These are phyloP conservation scores for Tetrapyrgos nigripes DNA, from an alignment of 1,284 basidiomycete species.

Conservation along the genomic window DNA sequence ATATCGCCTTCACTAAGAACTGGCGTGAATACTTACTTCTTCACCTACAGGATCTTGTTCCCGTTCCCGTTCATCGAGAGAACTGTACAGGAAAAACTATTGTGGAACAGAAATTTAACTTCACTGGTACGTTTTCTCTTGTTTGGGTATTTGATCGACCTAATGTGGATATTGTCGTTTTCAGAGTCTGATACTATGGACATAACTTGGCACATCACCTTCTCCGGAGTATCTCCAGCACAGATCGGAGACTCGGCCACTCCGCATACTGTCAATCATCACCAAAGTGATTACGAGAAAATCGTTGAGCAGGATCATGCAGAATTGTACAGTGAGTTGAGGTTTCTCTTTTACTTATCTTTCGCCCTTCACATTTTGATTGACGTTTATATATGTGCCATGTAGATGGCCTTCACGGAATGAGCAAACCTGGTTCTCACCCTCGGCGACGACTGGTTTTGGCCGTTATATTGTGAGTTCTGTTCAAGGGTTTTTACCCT, in stretches of 20 bases:
- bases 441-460: not conserved
- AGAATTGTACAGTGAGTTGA: constrained; percentile 26
- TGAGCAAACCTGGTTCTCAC: not conserved
- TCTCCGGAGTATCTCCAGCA: constrained; percentile 25
- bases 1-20: not conserved
- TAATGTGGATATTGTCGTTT: not conserved
- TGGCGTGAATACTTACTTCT: not conserved
- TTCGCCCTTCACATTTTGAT: too few species aligned
- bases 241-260: constrained; percentile 13
- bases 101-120: not conserved
- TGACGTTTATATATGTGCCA: too few species aligned
- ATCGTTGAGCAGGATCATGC: constrained; percentile 21
- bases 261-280: constrained; percentile 18
- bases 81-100: constrained; percentile 15
- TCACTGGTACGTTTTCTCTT: not conserved
- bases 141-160: not conserved
- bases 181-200: constrained; percentile 27
- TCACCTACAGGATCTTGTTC: constrained; percentile 32
- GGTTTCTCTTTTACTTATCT: not conserved
- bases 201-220: constrained; percentile 36
- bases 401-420: not conserved
- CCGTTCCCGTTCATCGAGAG: constrained; percentile 35
- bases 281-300: constrained; percentile 24
- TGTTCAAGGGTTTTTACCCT: not conserved
- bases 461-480: not conserved